Evolutionary conservation across 768 basidiomycete genomes (phyloP).

Genomic region (Lactarius indigo): DNA sequence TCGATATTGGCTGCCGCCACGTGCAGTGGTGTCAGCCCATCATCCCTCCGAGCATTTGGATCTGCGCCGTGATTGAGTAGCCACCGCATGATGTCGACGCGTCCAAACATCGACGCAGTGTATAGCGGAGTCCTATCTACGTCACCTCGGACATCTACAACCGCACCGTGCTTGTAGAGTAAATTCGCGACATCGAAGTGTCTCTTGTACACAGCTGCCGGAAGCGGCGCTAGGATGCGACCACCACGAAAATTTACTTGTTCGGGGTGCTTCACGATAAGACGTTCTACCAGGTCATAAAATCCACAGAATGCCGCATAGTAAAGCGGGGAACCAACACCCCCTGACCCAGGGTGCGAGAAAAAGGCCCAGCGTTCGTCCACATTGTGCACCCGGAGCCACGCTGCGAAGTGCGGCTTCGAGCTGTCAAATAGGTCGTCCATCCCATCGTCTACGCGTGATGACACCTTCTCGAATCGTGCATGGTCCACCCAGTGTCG

Average conservation of each 20-base stretch:
- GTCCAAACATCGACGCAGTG: fast-evolving
- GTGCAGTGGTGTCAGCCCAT: not conserved
- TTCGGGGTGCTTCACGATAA: not conserved
- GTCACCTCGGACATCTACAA: not conserved
- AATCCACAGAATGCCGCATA: not conserved
- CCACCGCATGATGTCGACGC: not conserved
- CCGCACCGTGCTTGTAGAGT: not conserved
- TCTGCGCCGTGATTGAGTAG: not conserved
- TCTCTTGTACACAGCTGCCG: not conserved
- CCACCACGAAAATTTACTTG: not conserved
- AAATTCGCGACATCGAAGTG: not conserved
- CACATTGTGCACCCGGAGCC: no score
- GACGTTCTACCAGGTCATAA: not conserved
- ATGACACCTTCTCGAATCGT: not conserved
- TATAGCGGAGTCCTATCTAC: not conserved
- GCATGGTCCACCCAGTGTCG: not conserved
- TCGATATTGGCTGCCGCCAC: fast-evolving
- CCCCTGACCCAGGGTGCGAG: no score
- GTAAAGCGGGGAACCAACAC: no score
- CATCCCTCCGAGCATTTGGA: not conserved
- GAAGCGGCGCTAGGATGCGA: not conserved
- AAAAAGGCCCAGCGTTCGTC: no score
- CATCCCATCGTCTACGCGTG: not conserved
- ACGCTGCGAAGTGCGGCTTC: not conserved
- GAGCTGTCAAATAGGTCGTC: not conserved